Evolutionary conservation across 2,329 filamentous ascomycete species (phyloP).

Genomic region (Fusarium domesticum): DNA sequence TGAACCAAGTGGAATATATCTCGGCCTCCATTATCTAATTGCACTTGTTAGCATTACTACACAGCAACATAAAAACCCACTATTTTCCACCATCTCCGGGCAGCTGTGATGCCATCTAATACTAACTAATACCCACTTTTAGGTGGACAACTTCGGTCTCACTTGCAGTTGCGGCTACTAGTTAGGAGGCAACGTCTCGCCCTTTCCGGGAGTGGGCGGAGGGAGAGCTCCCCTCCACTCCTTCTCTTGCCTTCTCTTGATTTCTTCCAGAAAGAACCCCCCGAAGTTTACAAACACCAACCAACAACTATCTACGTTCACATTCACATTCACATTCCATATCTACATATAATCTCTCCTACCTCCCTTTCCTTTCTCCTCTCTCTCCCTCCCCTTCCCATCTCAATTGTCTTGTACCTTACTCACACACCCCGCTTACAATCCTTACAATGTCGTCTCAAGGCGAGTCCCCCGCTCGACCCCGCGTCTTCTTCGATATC

Average conservation of each 20-base stretch:
- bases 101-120: background rate
- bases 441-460: conserved; percentile 39
- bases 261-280: conserved; percentile 7
- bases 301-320: conserved; percentile 8
- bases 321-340: no score
- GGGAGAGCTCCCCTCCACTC: conserved; percentile 15
- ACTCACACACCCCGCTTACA: background rate
- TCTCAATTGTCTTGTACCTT: background rate
- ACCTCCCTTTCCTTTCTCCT: conserved; percentile 4
- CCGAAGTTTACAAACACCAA: background rate
- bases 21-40: background rate
- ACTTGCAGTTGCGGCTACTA: conserved; percentile 12
- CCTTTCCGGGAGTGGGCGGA: conserved; percentile 19
- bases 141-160: conserved; percentile 21
- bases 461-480: conserved; percentile 53
- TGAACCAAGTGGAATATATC: conserved; percentile 1
- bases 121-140: conserved; percentile 17
- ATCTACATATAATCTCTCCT: no score
- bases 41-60: background rate
- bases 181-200: conserved; percentile 6
- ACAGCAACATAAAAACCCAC: background rate
- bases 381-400: conserved; percentile 4
- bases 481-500: conserved; percentile 92
- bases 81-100: background rate
- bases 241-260: conserved; percentile 23